phyloP scores from a whole-genome alignment of 495 filamentous ascomycete genomes.

The Penicillium waksmanii region DNA sequence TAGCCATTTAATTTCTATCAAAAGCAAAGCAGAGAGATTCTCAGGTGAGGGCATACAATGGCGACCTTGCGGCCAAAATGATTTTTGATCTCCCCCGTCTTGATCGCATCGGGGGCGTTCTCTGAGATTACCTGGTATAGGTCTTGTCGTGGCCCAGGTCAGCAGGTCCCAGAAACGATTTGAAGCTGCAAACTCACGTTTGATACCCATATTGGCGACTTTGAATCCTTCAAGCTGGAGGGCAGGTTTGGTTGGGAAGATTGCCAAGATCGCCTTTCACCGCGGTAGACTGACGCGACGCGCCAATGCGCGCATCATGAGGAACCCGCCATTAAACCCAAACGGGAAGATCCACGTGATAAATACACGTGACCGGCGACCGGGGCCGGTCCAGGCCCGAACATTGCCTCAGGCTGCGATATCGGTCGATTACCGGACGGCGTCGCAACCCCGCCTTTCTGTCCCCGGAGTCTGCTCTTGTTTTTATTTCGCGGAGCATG shows the following conservation, averaged over 20 bases:
- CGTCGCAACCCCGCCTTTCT: constrained; percentile 31
- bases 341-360: constrained; percentile 19
- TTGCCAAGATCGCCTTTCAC: constrained; percentile 4
- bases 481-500: constrained; percentile 22
- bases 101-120: constrained; percentile 90
- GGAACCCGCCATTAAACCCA: constrained; percentile 32
- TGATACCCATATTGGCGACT: constrained; percentile 79
- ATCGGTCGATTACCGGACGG: constrained; percentile 27
- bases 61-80: constrained; percentile 98
- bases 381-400: constrained; percentile 4
- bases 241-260: background rate
- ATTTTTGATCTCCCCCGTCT: constrained; percentile 95
- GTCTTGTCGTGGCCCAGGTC: constrained; percentile 44
- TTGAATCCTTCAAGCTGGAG: background rate
- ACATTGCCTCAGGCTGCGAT: constrained; percentile 25
- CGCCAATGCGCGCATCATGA: constrained; percentile 32
- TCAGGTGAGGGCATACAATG: constrained; percentile 65
- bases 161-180: background rate
- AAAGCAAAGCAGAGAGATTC: background rate
- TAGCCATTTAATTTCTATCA: constrained; percentile 16
- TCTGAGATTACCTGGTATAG: constrained; percentile 89
- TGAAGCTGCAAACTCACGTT: constrained; percentile 52
- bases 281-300: constrained; percentile 21
- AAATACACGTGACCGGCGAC: constrained; percentile 25
- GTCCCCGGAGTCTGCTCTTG: constrained; percentile 27